Evolutionary conservation across 768 basidiomycete species (phyloP), one percentile per base, ranked within the genome.

Genomic region (Termitomyces sp.): DNA sequence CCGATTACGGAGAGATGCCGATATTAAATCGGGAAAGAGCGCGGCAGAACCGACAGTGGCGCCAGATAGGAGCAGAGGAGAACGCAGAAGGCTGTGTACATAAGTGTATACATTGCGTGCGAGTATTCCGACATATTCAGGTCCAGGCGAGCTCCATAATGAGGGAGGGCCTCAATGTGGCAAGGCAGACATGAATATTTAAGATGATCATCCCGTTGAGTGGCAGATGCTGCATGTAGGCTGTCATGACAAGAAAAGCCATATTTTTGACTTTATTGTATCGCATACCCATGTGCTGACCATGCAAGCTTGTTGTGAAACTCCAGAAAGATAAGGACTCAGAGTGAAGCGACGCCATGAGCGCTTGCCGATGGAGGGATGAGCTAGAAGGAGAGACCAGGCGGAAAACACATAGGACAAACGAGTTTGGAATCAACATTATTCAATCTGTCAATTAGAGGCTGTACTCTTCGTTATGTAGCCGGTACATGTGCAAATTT

Each of bases 1-100:
- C 56, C 56, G 56, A 57, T 57, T 57, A 57, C 37, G 46, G 50
- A 46, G 33, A 15, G 11, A 37, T n/a, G 45, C 47, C 22, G 36
- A 57, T 30, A 37, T 30, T 11, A 31, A 46, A 34, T 36, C 46
- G 22, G 18, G 27, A 22, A 42, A 31, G 31, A 22, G 27, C 24
- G 55, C 57, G 57, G 58, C 58, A 53, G 27, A 58, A 48, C 30
- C 27, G n/a, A 52, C 12, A 18, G 24, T 53, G 51, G 58, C 42
- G 42, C 33, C 22, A 13, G 49, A 45, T 45, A 45, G 44, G 44
- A 45, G 44, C 44, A 20, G 11, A 20, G 42, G 11, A 11, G 3
- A 20, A n/a, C 20, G 3, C 18, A n/a, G 2, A 9, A 50, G 56
- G 57, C 57, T 58, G 48, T 58, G 36, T 37, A 42, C 9, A 9